phyloP scores from a whole-genome alignment of 2,329 filamentous ascomycete species.

The Aspergillus carbonarius region DNA sequence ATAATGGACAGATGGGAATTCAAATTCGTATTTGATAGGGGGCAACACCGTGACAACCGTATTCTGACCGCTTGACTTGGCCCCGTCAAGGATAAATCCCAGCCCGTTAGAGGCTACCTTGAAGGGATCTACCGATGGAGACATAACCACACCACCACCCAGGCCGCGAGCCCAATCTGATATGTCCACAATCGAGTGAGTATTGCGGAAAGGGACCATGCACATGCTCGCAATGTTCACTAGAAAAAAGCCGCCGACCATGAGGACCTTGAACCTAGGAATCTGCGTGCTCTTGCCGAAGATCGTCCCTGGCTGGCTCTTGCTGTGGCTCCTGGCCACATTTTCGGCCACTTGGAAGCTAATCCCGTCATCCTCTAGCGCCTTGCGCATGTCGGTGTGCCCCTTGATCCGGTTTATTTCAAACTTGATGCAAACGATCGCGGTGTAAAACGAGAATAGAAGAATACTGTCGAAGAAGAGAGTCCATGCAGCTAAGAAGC shows the following conservation, averaged over 20 bases:
- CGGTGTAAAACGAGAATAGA: slow-evolving; percentile 96
- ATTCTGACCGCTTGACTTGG: slow-evolving; percentile 64
- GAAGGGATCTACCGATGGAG: slow-evolving; percentile 87
- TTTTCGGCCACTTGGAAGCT: slow-evolving; percentile 88
- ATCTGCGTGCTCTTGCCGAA: slow-evolving; percentile 87
- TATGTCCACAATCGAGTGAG: slow-evolving; percentile 50
- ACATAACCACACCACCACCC: slow-evolving; percentile 57
- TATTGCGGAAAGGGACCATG: slow-evolving; percentile 81
- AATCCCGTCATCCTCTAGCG: slow-evolving; percentile 94
- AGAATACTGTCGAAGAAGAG: slow-evolving; percentile 92
- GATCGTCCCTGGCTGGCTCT: slow-evolving; percentile 63
- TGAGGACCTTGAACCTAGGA: slow-evolving; percentile 94
- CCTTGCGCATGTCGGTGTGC: slow-evolving; percentile 86
- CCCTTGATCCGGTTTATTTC: slow-evolving; percentile 35
- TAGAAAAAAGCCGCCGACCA: slow-evolving; percentile 88
- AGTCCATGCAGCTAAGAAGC: slow-evolving; percentile 96
- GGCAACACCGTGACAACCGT: slow-evolving; percentile 81
- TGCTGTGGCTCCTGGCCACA: slow-evolving; percentile 85
- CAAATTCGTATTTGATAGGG: slow-evolving; percentile 93
- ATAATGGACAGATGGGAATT: slow-evolving; percentile 59
- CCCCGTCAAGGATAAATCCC: slow-evolving; percentile 72
- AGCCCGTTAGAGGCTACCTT: slow-evolving; percentile 91
- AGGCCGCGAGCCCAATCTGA: slow-evolving; percentile 37
- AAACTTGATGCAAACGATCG: slow-evolving; percentile 91
- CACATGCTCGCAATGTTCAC: slow-evolving; percentile 88